Percentiles rank a stretch among this genome's conserved stretches.
These are phyloP conservation scores for Lanzia echinophila DNA, from an alignment of 2,329 filamentous ascomycete genomes.

Conservation along the genomic window DNA sequence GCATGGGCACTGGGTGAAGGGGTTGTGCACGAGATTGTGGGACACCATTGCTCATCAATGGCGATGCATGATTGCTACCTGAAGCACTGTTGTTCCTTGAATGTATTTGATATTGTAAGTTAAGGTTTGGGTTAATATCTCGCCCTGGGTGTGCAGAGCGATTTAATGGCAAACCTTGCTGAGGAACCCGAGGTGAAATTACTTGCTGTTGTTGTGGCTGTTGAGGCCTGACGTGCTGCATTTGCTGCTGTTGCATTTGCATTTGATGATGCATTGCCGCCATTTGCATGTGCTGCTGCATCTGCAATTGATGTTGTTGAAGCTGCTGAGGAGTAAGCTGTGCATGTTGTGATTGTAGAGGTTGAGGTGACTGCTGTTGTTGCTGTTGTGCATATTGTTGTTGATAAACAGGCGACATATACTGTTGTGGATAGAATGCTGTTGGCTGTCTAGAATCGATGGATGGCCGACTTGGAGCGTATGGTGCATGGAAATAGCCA, in stretches of 20 bases:
- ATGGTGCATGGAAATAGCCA: background rate
- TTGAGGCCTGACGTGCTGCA: background rate
- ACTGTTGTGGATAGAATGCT: background rate
- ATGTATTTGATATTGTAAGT: slow-evolving; percentile 10
- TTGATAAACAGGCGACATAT: background rate
- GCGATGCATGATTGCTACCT: background rate
- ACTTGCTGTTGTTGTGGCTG: slow-evolving; percentile 1
- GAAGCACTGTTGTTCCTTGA: slow-evolving; percentile 8
- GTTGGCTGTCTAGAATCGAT: background rate
- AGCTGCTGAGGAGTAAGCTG: slow-evolving; percentile 5
- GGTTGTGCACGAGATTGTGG: background rate
- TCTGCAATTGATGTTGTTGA: slow-evolving; percentile 3
- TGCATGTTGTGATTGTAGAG: slow-evolving; percentile 5
- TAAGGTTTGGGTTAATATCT: slow-evolving; percentile 1
- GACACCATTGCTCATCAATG: background rate
- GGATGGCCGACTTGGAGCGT: background rate
- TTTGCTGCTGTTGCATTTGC: background rate
- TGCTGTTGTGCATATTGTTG: slow-evolving; percentile 13
- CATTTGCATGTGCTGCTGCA: too few species aligned
- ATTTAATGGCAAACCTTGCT: slow-evolving; percentile 14
- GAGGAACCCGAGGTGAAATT: background rate
- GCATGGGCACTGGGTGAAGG: background rate
- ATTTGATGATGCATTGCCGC: background rate
- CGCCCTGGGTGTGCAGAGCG: slow-evolving; percentile 14
- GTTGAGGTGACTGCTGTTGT: slow-evolving; percentile 11